Conservation (phyloP, 225 moss, liverwort and hornwort genomes). For the Pseudoscleropodium purum region DNA sequence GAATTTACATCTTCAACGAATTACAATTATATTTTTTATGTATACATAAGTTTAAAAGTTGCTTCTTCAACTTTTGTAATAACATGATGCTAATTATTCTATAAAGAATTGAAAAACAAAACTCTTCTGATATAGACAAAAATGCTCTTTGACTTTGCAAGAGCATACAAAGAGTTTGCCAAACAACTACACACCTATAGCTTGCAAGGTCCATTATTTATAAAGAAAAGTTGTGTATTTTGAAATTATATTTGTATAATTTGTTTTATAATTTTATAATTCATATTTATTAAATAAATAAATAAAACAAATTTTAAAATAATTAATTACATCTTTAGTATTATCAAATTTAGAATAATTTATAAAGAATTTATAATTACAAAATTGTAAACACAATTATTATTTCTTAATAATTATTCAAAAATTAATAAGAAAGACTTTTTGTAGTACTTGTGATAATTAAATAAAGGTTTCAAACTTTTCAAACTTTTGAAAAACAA, state of each 20-base stretch:
- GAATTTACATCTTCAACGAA: not conserved
- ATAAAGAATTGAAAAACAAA: not conserved
- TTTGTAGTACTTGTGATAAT: fast-evolving
- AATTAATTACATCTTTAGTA: not conserved
- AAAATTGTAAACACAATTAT: not conserved
- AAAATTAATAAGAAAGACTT: not conserved
- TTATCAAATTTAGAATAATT: not conserved
- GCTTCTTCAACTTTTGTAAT: not conserved
- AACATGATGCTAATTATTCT: fast-evolving
- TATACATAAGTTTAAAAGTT: not conserved
- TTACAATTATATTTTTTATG: not conserved
- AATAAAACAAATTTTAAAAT: too few species aligned
- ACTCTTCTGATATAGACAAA: fast-evolving
- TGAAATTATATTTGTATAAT: not conserved
- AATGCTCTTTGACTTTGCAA: not conserved
- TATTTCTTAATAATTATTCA: not conserved
- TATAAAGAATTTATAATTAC: not conserved
- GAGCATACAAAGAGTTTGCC: not conserved
- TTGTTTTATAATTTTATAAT: not conserved
- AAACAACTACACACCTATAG: fast-evolving
- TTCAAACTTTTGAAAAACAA: not conserved
- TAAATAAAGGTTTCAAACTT: not conserved
- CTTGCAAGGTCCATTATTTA: fast-evolving
- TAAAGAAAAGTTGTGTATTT: not conserved
- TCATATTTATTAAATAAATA: not conserved